Evolutionary conservation across 2,329 filamentous ascomycete species (phyloP).

Genomic region (Arthrobotrys pseudoclavata): DNA sequence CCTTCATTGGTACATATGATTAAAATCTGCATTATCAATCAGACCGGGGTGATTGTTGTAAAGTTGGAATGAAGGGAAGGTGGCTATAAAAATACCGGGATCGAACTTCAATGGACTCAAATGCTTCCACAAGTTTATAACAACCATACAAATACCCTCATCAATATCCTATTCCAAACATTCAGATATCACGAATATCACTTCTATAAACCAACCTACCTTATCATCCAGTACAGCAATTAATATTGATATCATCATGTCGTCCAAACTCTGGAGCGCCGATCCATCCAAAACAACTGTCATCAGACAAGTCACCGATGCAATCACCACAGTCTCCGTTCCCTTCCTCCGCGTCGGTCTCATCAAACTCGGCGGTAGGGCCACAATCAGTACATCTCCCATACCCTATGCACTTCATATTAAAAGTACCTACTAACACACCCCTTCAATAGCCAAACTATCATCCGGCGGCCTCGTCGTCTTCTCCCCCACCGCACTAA

Average conservation of each 20-base stretch:
- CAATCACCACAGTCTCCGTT: slow-evolving; percentile 81
- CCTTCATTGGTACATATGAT: slow-evolving; percentile 1
- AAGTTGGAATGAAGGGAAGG: slow-evolving; percentile 16
- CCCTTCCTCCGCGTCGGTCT: slow-evolving; percentile 86
- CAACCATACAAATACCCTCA: background rate
- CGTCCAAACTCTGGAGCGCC: slow-evolving; percentile 49
- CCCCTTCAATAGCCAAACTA: slow-evolving; percentile 76
- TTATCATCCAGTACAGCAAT: background rate
- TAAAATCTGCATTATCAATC: slow-evolving; percentile 35
- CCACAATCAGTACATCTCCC: slow-evolving; percentile 77
- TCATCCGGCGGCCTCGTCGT: slow-evolving; percentile 82
- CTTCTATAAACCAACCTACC: background rate
- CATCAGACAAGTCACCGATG: slow-evolving; percentile 84
- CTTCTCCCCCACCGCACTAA: slow-evolving; percentile 92
- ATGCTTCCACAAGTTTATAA: slow-evolving; percentile 16
- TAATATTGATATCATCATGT: slow-evolving; percentile 34
- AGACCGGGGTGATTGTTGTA: slow-evolving; percentile 4
- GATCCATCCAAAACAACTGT: slow-evolving; percentile 67
- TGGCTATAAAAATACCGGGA: slow-evolving; percentile 33
- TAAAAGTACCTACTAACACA: slow-evolving; percentile 14
- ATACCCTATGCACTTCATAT: background rate
- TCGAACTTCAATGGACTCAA: slow-evolving; percentile 33
- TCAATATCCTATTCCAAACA: background rate
- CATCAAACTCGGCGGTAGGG: slow-evolving; percentile 86
- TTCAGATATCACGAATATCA: too few relatives aligned